A percentile compares a stretch with the other conserved stretches of the same genome.
Conservation (phyloP, 1,139 yeast genomes). For the Candida tunisiensis region DNA sequence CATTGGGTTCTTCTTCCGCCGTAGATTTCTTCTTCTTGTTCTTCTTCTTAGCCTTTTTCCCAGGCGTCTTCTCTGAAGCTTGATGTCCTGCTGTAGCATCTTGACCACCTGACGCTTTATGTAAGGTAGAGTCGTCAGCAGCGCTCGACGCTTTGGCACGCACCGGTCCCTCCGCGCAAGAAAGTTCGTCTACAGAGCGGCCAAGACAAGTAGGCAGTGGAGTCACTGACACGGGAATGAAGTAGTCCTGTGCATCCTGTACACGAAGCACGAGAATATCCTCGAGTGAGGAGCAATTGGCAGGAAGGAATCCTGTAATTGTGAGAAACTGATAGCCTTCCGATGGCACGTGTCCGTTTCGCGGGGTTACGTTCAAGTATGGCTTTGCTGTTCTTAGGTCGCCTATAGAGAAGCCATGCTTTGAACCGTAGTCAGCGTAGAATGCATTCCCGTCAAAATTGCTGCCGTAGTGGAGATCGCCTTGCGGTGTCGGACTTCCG, state of each 20-base stretch:
- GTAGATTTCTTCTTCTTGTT: slow-evolving; percentile 2
- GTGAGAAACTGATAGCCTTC: slow-evolving; percentile 1
- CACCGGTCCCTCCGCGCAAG: too few relatives aligned
- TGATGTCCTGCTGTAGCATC: too few relatives aligned
- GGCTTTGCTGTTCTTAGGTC: too few relatives aligned
- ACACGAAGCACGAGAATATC: slow-evolving; percentile 15
- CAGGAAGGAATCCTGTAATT: slow-evolving; percentile 2
- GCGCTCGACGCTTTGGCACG: too few relatives aligned
- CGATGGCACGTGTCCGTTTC: slow-evolving; percentile 2
- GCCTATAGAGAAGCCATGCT: too few relatives aligned
- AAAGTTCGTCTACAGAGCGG: slow-evolving; percentile 9
- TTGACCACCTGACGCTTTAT: too few relatives aligned
- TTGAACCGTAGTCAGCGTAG: too few relatives aligned
- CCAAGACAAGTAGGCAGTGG: slow-evolving; percentile 18
- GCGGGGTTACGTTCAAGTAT: slow-evolving; percentile 2
- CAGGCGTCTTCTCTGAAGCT: background rate
- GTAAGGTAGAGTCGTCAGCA: too few relatives aligned
- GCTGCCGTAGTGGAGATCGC: too few relatives aligned
- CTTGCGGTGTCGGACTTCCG: too few relatives aligned
- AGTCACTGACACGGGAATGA: slow-evolving; percentile 15
- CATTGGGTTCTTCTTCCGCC: background rate
- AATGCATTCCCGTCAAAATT: too few relatives aligned
- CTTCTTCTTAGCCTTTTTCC: slow-evolving; percentile 1
- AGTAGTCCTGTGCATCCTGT: slow-evolving; percentile 17
- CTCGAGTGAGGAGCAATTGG: slow-evolving; percentile 4